Evolutionary conservation across 305 asterid species (phyloP), one percentile per base, ranked within the genome.

Genomic region (Lippia alba): DNA sequence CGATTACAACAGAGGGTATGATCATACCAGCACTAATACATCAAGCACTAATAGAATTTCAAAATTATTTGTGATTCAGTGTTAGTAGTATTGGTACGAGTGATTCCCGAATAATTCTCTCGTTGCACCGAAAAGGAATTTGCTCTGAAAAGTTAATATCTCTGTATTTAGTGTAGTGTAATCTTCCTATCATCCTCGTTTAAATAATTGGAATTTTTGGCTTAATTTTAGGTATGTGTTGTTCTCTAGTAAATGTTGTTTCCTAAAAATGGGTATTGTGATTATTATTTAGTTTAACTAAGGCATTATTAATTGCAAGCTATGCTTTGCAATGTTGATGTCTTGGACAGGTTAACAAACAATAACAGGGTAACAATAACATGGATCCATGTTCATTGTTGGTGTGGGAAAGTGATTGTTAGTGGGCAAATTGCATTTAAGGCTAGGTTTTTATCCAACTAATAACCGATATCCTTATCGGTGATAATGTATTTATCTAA

Each of bases 311-410:
- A 30, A 7, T 41, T 30, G 45, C 48, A 2, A n/a, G 72, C 60
- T 69, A 55, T 19, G 54, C 30, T 71, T 74, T 62, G 59, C 71
- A 61, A 20, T 12, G 14, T 18, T 71, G 70, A 72, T 80, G 84
- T 64, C 83, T 75, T 76, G 79, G 80, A 83, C 84, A 79, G 82
- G 74, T 32, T 73, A 85, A 76, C 83, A 71, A 63, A 61, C 74
- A 68, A 44, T 55, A 69, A 74, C 74, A 76, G 69, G 70, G 18
- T n/a, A n/a, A n/a, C n/a, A n/a, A n/a, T 60, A 82, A 83, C 90
- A 79, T 85, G 91, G 81, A 17, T 76, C 74, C 91, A 87, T 85
- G 87, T 85, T 86, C 85, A 61, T 57, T 73, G 75, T 61, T n/a
- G n/a, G n/a, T 15, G 16, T 41, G 61, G 73, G 24, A 53, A 64